phyloP scores from a whole-genome alignment of 768 basidiomycete species.

The Suillus fuscotomentosus region DNA sequence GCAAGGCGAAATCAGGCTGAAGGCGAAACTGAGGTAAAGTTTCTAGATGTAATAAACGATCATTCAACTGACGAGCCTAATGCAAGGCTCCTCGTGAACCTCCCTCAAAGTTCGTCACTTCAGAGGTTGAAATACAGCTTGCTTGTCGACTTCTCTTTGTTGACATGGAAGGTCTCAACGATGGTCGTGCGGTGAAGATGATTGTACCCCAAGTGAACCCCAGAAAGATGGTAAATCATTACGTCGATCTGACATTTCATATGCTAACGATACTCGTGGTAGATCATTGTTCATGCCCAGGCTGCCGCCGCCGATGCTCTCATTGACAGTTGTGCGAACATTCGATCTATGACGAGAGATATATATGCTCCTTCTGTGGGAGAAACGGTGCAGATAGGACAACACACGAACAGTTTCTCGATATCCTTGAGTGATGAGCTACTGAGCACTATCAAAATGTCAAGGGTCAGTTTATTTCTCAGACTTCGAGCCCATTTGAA shows the following conservation, averaged over 20 bases:
- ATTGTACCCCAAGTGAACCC: slow-evolving; percentile 97
- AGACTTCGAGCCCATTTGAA: slow-evolving; percentile 1
- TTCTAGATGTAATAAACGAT: neutral
- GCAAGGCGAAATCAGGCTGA: slow-evolving; percentile 62
- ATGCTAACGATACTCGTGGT: neutral
- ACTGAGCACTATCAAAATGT: slow-evolving; percentile 77
- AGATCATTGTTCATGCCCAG: slow-evolving; percentile 90
- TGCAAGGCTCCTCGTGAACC: slow-evolving; percentile 79
- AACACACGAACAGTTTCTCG: slow-evolving; percentile 93
- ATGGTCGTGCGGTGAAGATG: slow-evolving; percentile 94
- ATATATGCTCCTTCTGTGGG: slow-evolving; percentile 76
- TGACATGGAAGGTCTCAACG: slow-evolving; percentile 95
- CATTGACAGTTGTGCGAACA: slow-evolving; percentile 76
- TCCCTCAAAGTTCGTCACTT: slow-evolving; percentile 87
- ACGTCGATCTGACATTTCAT: neutral
- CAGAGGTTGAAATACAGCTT: slow-evolving; percentile 73
- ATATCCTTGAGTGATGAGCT: slow-evolving; percentile 91
- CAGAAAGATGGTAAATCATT: slow-evolving; percentile 76
- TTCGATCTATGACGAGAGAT: slow-evolving; percentile 90
- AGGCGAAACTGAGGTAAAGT: slow-evolving; percentile 75
- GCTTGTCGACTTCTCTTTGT: slow-evolving; percentile 88
- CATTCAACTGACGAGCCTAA: slow-evolving; percentile 11
- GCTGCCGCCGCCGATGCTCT: slow-evolving; percentile 65
- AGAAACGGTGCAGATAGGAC: slow-evolving; percentile 89
- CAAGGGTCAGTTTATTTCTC: slow-evolving; percentile 51